phyloP scores from a whole-genome alignment of 2,329 filamentous ascomycete species.

The Atkinsonella texensis region DNA sequence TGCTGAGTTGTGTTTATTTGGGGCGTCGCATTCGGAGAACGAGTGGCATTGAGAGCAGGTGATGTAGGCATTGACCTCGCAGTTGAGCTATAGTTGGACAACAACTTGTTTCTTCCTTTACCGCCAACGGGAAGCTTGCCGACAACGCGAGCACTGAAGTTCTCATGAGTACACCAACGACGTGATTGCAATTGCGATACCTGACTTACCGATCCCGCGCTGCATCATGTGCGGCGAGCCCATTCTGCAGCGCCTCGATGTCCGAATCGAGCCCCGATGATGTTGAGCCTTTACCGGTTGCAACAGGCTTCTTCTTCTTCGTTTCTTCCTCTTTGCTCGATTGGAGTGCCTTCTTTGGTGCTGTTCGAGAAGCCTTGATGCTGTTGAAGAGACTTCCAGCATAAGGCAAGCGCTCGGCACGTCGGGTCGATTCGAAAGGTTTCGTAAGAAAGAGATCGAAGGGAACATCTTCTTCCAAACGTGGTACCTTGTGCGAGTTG shows the following conservation, averaged over 20 bases:
- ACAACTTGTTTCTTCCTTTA: constrained; percentile 31
- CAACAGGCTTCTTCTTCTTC: constrained; percentile 19
- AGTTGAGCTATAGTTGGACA: constrained; percentile 27
- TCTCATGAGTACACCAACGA: constrained; percentile 15
- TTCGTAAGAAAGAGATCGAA: constrained; percentile 46
- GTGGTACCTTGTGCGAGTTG: constrained; percentile 34
- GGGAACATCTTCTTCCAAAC: constrained; percentile 31
- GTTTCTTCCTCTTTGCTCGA: constrained; percentile 18
- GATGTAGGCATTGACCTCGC: constrained; percentile 36
- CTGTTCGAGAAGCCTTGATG: constrained; percentile 15
- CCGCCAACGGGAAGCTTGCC: constrained; percentile 19
- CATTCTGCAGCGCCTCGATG: constrained; percentile 35
- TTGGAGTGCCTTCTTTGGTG: constrained; percentile 15
- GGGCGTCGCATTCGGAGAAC: constrained; percentile 40
- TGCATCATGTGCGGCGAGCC: constrained; percentile 23
- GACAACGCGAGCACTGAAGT: constrained; percentile 21
- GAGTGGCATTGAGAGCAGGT: constrained; percentile 41
- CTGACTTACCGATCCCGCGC: constrained; percentile 23
- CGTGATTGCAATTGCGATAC: neutral
- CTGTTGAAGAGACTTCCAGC: constrained; percentile 39
- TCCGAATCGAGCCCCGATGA: constrained; percentile 36
- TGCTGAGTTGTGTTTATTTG: constrained; percentile 39
- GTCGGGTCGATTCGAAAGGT: constrained; percentile 33
- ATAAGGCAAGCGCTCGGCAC: constrained; percentile 36
- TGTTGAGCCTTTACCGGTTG: constrained; percentile 22